Evolutionary conservation across 352 stramenopile genomes (phyloP).

Genomic region (Globisporangium viniferum): DNA sequence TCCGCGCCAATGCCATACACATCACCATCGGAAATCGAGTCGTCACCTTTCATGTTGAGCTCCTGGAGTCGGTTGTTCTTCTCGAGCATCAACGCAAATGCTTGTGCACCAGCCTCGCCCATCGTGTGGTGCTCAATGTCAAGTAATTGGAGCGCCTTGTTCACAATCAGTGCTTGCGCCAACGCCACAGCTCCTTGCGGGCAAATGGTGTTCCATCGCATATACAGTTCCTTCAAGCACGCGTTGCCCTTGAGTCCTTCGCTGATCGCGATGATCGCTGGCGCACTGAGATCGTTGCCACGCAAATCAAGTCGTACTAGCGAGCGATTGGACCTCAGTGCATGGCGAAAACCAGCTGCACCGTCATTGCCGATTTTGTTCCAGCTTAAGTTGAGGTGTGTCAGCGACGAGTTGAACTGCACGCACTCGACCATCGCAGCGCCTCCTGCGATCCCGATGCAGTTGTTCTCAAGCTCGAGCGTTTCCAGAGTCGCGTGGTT

Average conservation of each 20-base stretch:
- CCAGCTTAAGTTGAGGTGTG: constrained; percentile 74
- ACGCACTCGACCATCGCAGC: constrained; percentile 59
- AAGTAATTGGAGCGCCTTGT: constrained; percentile 57
- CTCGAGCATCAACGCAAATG: constrained; percentile 62
- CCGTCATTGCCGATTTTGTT: constrained; percentile 66
- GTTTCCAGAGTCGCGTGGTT: constrained; percentile 63
- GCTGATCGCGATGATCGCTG: constrained; percentile 52
- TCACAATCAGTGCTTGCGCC: constrained; percentile 42
- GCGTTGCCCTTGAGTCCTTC: constrained; percentile 47
- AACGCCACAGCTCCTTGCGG: constrained; percentile 51
- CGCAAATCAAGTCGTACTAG: constrained; percentile 63
- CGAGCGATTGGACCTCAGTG: constrained; percentile 41
- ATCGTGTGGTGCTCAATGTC: constrained; percentile 81
- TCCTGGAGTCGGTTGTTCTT: constrained; percentile 48
- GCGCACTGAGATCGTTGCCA: constrained; percentile 54
- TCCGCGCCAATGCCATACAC: constrained; percentile 44
- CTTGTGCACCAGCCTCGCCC: constrained; percentile 40
- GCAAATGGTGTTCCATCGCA: constrained; percentile 75
- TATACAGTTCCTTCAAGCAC: constrained; percentile 56
- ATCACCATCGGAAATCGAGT: constrained; percentile 47
- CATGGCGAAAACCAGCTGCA: constrained; percentile 36
- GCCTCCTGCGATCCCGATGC: constrained; percentile 40
- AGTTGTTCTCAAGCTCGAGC: constrained; percentile 73
- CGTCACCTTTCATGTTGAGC: constrained; percentile 67
- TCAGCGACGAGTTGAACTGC: constrained; percentile 53